Conservation (phyloP, 345 rosid genomes). For the Brassica napus region Da-Ae NC_063448.1:50146001-50146500, state of each 20-base stretch:
- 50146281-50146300: background rate
- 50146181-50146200: constrained; percentile 12
- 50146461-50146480: no score
- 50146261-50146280: no score
- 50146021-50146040: no score
- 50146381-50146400: constrained; percentile 25
- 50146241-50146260: no score
- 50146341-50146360: constrained; percentile 20
- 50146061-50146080: no score
- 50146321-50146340: constrained; percentile 30
- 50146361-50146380: background rate
- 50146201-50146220: background rate
- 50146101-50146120: background rate
- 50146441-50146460: background rate
- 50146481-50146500: background rate
- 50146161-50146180: constrained; percentile 1
- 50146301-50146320: constrained; percentile 18
- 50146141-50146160: background rate
- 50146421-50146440: background rate
- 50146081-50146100: background rate
- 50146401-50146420: background rate
- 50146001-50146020: no score
- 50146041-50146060: no score
- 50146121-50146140: background rate
- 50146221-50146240: background rate